A percentile compares a stretch with the other conserved stretches of the same genome.
Conservation (phyloP, 2,329 filamentous ascomycete species). For the Cytospora chrysosperma region DNA sequence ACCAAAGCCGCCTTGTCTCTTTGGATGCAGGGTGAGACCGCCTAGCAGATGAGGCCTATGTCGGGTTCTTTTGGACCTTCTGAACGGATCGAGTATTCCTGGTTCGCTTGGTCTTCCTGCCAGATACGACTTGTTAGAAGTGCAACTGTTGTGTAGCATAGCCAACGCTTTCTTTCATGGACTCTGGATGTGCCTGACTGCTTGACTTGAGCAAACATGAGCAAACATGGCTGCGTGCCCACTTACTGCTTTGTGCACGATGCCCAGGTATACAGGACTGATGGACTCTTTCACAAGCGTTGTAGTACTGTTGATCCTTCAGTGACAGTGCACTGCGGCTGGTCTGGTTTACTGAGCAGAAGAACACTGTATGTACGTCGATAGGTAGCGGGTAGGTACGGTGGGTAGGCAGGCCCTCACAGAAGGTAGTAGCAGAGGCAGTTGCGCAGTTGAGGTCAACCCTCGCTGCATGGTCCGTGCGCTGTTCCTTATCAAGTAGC, state of each 20-base stretch:
- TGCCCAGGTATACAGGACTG: not conserved
- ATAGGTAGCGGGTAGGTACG: not conserved
- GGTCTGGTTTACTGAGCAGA: not conserved
- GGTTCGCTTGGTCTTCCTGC: not conserved
- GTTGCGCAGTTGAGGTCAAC: not conserved
- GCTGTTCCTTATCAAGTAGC: not conserved
- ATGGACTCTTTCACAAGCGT: not conserved
- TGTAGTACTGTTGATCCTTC: not conserved
- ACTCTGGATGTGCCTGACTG: not conserved
- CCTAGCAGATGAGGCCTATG: constrained; percentile 4
- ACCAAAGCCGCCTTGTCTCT: constrained; percentile 18
- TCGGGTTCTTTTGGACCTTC: not conserved
- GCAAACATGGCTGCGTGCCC: not conserved
- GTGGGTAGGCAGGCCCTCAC: too few relatives aligned
- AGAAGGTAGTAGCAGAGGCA: too few relatives aligned
- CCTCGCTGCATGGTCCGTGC: constrained; percentile 14
- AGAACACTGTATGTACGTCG: not conserved
- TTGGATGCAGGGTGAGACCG: constrained; percentile 12
- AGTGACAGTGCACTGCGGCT: not conserved
- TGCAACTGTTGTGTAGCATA: constrained; percentile 12
- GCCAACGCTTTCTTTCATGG: not conserved
- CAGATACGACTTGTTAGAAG: constrained; percentile 10
- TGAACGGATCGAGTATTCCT: not conserved
- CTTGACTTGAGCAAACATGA: constrained; percentile 6
- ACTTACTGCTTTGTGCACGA: not conserved